Conservation (phyloP, 176 grass and related monocot genomes). For the Olyra latifolia region DNA sequence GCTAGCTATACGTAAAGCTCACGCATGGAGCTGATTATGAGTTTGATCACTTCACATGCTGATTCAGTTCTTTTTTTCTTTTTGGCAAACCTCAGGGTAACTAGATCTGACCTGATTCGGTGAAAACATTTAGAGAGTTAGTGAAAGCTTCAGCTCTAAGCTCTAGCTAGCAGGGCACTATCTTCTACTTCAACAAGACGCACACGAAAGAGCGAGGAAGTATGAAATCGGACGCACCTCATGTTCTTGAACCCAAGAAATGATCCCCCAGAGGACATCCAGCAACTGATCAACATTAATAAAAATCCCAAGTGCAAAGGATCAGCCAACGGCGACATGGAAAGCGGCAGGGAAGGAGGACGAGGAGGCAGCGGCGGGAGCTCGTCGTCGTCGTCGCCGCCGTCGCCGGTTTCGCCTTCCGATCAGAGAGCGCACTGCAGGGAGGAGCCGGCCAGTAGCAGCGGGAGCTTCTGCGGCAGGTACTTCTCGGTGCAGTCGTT, state of each 20-base stretch:
- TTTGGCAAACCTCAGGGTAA: neutral
- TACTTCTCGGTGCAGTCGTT: conserved; percentile 52
- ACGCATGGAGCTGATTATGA: neutral
- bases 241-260: conserved; percentile 47
- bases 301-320: neutral
- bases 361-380: neutral
- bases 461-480: conserved; percentile 2
- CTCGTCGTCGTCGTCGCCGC: neutral
- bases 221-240: neutral
- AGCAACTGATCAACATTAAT: conserved; percentile 36
- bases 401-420: neutral
- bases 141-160: conserved; percentile 26
- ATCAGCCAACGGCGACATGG: conserved; percentile 27
- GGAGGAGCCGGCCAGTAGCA: neutral
- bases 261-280: conserved; percentile 33
- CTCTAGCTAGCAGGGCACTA: neutral
- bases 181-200: conserved; percentile 8
- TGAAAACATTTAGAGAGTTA: neutral
- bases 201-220: neutral
- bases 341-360: neutral
- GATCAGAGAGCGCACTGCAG: neutral
- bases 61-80: neutral
- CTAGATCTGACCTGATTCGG: conserved; percentile 30
- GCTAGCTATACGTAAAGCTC: conserved; percentile 7
- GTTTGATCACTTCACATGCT: conserved; percentile 28